phyloP scores from a whole-genome alignment of 2,329 filamentous ascomycete genomes.

The Talaromyces sp. region DNA sequence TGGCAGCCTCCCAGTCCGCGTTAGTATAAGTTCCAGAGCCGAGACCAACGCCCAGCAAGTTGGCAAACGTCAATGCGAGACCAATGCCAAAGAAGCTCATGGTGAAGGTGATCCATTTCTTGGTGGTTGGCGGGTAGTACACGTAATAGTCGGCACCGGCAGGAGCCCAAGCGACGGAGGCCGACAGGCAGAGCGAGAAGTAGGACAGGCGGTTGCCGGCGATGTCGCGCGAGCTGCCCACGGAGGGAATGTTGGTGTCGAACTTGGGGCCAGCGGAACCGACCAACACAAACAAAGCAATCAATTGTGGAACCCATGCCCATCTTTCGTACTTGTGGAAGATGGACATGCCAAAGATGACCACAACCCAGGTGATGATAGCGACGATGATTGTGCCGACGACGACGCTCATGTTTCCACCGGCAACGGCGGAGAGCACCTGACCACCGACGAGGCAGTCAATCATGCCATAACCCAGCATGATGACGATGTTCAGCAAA shows the following conservation, averaged over 20 bases:
- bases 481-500: constrained; percentile 41
- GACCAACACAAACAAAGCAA: constrained; percentile 40
- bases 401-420: constrained; percentile 36
- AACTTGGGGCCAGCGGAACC: constrained; percentile 40
- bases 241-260: constrained; percentile 32
- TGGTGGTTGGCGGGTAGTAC: constrained; percentile 40
- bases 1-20: constrained; percentile 29
- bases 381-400: constrained; percentile 40
- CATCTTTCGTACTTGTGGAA: constrained; percentile 45
- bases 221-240: constrained; percentile 26
- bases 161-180: constrained; percentile 34
- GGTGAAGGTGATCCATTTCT: constrained; percentile 35
- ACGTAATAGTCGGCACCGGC: constrained; percentile 44
- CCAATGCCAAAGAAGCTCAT: constrained; percentile 38
- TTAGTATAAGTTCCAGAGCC: constrained; percentile 33
- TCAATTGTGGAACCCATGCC: constrained; percentile 41
- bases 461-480: constrained; percentile 43
- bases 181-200: constrained; percentile 37
- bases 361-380: constrained; percentile 33
- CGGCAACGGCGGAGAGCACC: constrained; percentile 41
- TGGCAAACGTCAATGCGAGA: constrained; percentile 32
- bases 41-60: constrained; percentile 42
- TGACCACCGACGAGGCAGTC: constrained; percentile 44
- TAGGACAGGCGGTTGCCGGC: constrained; percentile 38
- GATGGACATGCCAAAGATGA: constrained; percentile 40